Percentiles rank a stretch among this genome's conserved stretches.
Conservation (phyloP, 345 rosid genomes). For the Eucalyptus globulus region DNA sequence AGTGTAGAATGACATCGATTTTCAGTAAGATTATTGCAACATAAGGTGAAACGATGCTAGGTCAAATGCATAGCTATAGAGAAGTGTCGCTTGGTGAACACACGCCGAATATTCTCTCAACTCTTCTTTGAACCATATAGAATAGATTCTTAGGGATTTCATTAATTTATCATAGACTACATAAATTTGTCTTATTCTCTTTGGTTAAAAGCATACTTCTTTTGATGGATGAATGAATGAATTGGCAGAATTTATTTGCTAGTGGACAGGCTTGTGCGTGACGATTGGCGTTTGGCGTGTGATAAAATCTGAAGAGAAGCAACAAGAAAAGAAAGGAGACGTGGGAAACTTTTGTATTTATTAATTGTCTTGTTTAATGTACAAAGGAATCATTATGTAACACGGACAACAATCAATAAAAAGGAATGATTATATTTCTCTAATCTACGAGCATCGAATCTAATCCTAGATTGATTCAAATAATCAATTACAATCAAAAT, state of each 20-base stretch:
- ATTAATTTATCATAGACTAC: background rate
- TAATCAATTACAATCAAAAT: too few relatives aligned
- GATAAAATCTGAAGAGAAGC: too few relatives aligned
- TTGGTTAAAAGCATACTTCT: background rate
- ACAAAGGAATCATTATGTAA: too few relatives aligned
- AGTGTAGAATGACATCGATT: background rate
- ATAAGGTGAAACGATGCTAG: background rate
- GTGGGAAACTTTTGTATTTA: too few relatives aligned
- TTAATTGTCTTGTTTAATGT: too few relatives aligned
- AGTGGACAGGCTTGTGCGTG: background rate
- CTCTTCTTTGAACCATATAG: background rate
- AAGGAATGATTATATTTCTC: too few relatives aligned
- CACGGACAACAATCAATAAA: too few relatives aligned
- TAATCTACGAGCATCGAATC: too few relatives aligned
- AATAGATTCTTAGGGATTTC: background rate
- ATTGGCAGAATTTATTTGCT: too few relatives aligned
- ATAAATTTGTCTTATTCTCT: background rate
- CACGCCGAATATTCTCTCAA: background rate
- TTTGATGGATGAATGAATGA: background rate
- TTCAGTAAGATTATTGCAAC: background rate
- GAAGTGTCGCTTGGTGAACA: background rate
- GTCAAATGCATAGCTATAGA: background rate
- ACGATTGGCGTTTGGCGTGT: background rate
- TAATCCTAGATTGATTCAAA: too few relatives aligned
- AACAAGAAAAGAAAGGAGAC: too few relatives aligned